Conservation (phyloP, 208 protist species). For the Trypanosoma conorhini region DNA sequence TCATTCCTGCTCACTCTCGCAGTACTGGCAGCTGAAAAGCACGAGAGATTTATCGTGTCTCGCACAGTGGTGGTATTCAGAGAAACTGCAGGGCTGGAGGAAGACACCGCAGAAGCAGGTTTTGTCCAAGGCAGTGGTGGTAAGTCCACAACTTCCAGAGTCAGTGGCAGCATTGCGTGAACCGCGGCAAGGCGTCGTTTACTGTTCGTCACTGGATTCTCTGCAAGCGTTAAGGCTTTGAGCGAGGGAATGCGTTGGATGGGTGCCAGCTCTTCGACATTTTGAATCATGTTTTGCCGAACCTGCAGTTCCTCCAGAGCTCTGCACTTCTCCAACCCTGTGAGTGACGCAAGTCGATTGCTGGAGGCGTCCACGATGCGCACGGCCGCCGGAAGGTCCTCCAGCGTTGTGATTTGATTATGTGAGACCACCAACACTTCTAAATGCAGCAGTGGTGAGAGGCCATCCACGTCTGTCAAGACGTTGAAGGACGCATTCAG, state of each 20-base stretch:
- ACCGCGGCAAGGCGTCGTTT: slow-evolving; percentile 38
- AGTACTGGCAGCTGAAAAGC: not conserved
- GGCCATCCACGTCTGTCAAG: slow-evolving; percentile 31
- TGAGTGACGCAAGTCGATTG: slow-evolving; percentile 52
- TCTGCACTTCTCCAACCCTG: slow-evolving; percentile 59
- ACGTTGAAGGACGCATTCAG: slow-evolving; percentile 33
- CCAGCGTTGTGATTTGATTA: slow-evolving; percentile 64
- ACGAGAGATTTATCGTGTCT: slow-evolving; percentile 15
- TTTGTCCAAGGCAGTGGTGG: slow-evolving; percentile 11
- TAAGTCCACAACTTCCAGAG: slow-evolving; percentile 42
- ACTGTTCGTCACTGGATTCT: slow-evolving; percentile 64
- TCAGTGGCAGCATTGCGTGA: slow-evolving; percentile 39
- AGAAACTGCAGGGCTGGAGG: not conserved
- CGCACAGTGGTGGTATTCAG: not conserved
- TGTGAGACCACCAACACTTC: slow-evolving; percentile 62
- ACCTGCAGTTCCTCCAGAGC: slow-evolving; percentile 50
- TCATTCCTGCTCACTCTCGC: not conserved
- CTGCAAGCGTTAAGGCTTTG: slow-evolving; percentile 36
- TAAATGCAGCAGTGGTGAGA: slow-evolving; percentile 54
- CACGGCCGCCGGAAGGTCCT: slow-evolving; percentile 54
- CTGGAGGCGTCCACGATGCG: slow-evolving; percentile 51
- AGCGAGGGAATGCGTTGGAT: slow-evolving; percentile 39
- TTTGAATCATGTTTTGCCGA: slow-evolving; percentile 60
- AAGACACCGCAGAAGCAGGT: not conserved
- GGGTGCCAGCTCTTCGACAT: slow-evolving; percentile 40